Percentiles rank a stretch among this genome's conserved stretches.
These are phyloP conservation scores for Pseudohyphozyma bogoriensis DNA, from an alignment of 768 basidiomycete species.

Conservation along the genomic window DNA sequence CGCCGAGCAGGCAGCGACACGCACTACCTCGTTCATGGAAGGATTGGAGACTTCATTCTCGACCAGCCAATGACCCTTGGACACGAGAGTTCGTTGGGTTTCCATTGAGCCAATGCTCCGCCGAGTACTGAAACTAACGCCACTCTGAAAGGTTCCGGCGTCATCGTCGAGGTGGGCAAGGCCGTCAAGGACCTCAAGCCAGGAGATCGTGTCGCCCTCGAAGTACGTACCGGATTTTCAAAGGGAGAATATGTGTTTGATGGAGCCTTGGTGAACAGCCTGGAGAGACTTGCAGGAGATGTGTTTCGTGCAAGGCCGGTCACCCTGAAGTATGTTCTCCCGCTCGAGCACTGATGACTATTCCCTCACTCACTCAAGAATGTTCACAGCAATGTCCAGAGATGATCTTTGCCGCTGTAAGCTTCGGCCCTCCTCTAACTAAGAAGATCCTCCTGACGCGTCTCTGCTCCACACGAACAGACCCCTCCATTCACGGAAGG, in stretches of 20 bases:
- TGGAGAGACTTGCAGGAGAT: constrained; percentile 62
- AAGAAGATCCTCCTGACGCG: not conserved
- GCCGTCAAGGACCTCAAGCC: constrained; percentile 64
- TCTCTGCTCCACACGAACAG: constrained; percentile 38
- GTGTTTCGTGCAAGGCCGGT: constrained; percentile 43
- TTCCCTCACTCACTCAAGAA: constrained; percentile 42
- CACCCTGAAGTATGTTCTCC: not conserved
- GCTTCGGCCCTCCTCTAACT: too few relatives aligned
- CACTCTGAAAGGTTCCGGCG: too few relatives aligned
- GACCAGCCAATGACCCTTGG: constrained; percentile 76
- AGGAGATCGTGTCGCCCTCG: constrained; percentile 83
- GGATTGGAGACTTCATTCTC: constrained; percentile 65
- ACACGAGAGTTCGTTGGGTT: too few relatives aligned
- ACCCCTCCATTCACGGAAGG: constrained; percentile 92
- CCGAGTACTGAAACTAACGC: constrained; percentile 43
- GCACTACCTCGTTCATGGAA: constrained; percentile 67
- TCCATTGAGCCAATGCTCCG: too few relatives aligned
- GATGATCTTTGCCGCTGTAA: constrained; percentile 54
- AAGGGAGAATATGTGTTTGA: not conserved
- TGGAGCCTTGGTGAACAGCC: constrained; percentile 1
- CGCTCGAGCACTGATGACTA: not conserved
- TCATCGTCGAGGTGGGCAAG: too few relatives aligned
- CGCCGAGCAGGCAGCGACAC: constrained; percentile 49
- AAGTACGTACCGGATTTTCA: constrained; percentile 51
- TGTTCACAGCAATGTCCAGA: constrained; percentile 83